phyloP scores from a whole-genome alignment of 2,329 filamentous ascomycete genomes.

The Rutstroemia sp. region DNA sequence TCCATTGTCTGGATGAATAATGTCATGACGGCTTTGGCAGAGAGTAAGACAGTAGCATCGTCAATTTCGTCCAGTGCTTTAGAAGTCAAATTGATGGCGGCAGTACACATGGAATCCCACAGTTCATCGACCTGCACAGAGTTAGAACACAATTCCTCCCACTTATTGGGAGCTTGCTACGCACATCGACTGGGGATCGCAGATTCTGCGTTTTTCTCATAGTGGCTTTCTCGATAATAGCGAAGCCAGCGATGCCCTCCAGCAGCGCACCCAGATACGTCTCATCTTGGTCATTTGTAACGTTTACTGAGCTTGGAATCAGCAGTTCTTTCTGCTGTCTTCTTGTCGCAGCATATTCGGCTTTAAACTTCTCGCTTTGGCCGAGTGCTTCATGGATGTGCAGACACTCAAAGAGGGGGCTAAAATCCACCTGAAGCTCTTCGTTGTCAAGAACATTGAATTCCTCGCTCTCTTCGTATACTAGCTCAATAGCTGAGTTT shows the following conservation, averaged over 20 bases:
- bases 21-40: slow-evolving; percentile 87
- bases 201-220: slow-evolving; percentile 81
- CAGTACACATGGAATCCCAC: slow-evolving; percentile 96
- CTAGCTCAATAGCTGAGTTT: slow-evolving; percentile 91
- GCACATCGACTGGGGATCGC: slow-evolving; percentile 72
- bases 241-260: slow-evolving; percentile 92
- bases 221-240: slow-evolving; percentile 91
- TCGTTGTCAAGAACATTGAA: slow-evolving; percentile 95
- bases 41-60: slow-evolving; percentile 84
- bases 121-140: slow-evolving; percentile 77
- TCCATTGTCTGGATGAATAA: slow-evolving; percentile 99
- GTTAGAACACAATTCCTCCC: slow-evolving; percentile 11
- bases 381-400: slow-evolving; percentile 95
- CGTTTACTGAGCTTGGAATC: slow-evolving; percentile 65
- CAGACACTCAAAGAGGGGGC: slow-evolving; percentile 85
- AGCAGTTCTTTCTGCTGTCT: slow-evolving; percentile 87
- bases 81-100: slow-evolving; percentile 73
- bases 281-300: slow-evolving; percentile 79
- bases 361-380: slow-evolving; percentile 82
- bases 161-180: slow-evolving; percentile 21
- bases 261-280: slow-evolving; percentile 76
- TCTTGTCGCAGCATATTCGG: slow-evolving; percentile 87
- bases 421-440: slow-evolving; percentile 89
- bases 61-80: slow-evolving; percentile 72
- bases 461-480: slow-evolving; percentile 91